Conservation (phyloP, 1,139 yeast genomes). For the Hansenula sp. region DNA sequence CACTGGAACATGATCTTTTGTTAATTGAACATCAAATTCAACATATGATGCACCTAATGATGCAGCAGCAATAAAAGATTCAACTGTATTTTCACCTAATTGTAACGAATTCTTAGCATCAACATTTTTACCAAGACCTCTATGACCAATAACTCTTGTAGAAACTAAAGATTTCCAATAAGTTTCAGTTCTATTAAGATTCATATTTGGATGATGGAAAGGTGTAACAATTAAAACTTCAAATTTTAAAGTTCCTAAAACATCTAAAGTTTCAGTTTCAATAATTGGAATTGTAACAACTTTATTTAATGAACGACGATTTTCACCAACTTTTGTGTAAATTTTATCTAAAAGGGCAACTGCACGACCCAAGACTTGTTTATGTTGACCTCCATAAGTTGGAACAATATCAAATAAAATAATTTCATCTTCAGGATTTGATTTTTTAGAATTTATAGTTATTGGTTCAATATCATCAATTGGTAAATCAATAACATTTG, state of each 20-base stretch:
- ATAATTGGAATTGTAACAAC: constrained; percentile 74
- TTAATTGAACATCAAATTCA: constrained; percentile 93
- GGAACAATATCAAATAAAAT: constrained; percentile 87
- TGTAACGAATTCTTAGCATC: constrained; percentile 74
- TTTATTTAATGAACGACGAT: constrained; percentile 65
- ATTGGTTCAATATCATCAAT: constrained; percentile 85
- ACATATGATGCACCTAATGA: constrained; percentile 90
- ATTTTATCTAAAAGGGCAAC: constrained; percentile 68
- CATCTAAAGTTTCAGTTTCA: constrained; percentile 65
- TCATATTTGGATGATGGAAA: constrained; percentile 68
- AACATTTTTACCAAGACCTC: constrained; percentile 89
- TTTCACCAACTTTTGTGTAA: constrained; percentile 65
- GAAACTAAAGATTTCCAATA: constrained; percentile 91
- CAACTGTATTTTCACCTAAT: constrained; percentile 93
- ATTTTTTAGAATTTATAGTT: constrained; percentile 54
- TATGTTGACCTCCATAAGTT: constrained; percentile 60
- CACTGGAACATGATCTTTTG: constrained; percentile 91
- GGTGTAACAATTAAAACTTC: constrained; percentile 72
- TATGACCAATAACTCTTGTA: constrained; percentile 92
- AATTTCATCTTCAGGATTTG: constrained; percentile 49
- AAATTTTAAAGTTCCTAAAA: constrained; percentile 73
- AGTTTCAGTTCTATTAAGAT: constrained; percentile 66
- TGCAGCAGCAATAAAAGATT: constrained; percentile 94
- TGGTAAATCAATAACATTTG: constrained; percentile 75
- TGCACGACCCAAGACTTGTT: constrained; percentile 74